phyloP scores from a whole-genome alignment of 2,329 filamentous ascomycete genomes.

The Epichloe gansuensis region DNA sequence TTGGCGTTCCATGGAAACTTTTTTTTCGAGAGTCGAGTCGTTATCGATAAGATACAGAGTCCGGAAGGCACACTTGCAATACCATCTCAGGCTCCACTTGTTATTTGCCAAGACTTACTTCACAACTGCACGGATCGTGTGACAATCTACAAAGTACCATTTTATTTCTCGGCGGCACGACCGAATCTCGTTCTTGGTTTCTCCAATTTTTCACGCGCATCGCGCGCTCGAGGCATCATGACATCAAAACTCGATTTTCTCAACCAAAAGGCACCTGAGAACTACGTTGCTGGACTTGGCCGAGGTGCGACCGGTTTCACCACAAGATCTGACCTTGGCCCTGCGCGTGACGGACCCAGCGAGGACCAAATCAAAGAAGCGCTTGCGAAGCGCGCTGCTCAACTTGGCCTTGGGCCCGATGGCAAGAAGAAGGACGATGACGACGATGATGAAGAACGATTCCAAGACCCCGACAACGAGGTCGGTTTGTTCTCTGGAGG shows the following conservation, averaged over 20 bases:
- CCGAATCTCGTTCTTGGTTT: background rate
- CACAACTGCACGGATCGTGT: background rate
- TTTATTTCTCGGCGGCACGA: background rate
- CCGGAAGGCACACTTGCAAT: background rate
- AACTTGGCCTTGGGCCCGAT: slow-evolving; percentile 57
- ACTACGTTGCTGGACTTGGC: slow-evolving; percentile 91
- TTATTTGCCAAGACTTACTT: background rate
- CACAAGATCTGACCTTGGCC: slow-evolving; percentile 89
- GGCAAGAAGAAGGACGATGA: slow-evolving; percentile 63
- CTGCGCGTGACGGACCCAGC: slow-evolving; percentile 85
- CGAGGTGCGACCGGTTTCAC: slow-evolving; percentile 97
- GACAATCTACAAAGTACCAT: too few species aligned
- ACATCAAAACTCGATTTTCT: slow-evolving; percentile 66
- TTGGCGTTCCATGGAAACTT: slow-evolving; percentile 2
- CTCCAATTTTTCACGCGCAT: background rate
- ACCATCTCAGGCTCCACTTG: background rate
- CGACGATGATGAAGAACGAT: slow-evolving; percentile 66
- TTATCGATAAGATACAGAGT: slow-evolving; percentile 13
- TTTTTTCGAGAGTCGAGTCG: background rate
- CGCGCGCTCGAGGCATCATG: slow-evolving; percentile 11
- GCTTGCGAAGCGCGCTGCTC: slow-evolving; percentile 81
- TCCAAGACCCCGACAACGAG: slow-evolving; percentile 94
- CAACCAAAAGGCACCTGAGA: slow-evolving; percentile 71
- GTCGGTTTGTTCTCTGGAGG: slow-evolving; percentile 90
- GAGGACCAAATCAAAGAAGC: slow-evolving; percentile 98